These are phyloP conservation scores for Amanita rubescens DNA, from an alignment of 768 basidiomycete genomes.

Conservation along the genomic window DNA sequence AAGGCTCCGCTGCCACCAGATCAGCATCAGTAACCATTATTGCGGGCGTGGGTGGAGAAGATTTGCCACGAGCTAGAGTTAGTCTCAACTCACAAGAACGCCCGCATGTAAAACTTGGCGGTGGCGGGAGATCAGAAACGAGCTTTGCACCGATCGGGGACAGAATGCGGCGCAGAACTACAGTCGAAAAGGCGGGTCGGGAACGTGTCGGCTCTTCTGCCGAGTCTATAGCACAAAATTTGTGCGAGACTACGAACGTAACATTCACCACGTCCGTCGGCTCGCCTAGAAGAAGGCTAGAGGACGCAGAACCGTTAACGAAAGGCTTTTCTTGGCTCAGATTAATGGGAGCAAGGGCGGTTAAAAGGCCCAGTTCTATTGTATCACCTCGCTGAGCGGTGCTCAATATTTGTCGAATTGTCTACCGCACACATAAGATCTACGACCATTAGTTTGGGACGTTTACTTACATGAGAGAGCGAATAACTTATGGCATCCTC, in stretches of 20 bases:
- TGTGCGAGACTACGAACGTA: conserved; percentile 44
- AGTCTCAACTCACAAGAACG: conserved; percentile 63
- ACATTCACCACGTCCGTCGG: conserved; percentile 31
- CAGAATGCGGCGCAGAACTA: conserved; percentile 55
- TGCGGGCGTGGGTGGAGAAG: conserved; percentile 28
- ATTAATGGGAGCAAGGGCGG: background rate
- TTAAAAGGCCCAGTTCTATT: conserved; percentile 74
- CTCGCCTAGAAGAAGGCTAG: conserved; percentile 18
- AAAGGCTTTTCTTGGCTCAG: background rate
- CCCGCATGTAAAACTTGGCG: conserved; percentile 32
- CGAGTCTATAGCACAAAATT: conserved; percentile 24
- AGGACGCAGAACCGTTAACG: conserved; percentile 13
- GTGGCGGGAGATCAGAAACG: conserved; percentile 37
- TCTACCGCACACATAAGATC: conserved; percentile 33
- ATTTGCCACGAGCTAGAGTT: conserved; percentile 51
- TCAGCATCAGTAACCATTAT: conserved; percentile 27
- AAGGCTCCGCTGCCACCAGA: conserved; percentile 65
- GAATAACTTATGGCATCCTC: conserved; percentile 79
- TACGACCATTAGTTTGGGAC: background rate
- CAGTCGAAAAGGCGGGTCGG: conserved; percentile 34
- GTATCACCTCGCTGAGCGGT: conserved; percentile 69
- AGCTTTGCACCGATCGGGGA: conserved; percentile 48
- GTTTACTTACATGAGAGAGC: conserved; percentile 69
- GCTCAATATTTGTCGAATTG: conserved; percentile 75
- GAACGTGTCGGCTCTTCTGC: conserved; percentile 34